Conservation (phyloP, 306 rosid genomes). For the Alnus glutinosa region DNA sequence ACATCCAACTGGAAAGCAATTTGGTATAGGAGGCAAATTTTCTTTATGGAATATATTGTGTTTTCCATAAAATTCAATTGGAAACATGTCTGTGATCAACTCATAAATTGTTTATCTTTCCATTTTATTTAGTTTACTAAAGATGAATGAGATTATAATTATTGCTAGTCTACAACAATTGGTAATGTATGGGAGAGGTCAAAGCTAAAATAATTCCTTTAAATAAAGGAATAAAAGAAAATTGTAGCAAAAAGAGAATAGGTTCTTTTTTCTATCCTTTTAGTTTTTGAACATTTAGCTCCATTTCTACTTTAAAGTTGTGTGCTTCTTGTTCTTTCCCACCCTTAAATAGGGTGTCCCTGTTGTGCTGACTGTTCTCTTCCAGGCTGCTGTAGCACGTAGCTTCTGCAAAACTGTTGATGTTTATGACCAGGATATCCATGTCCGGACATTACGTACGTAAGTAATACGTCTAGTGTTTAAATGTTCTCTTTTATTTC, state of each 20-base stretch:
- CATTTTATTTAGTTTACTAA: not conserved
- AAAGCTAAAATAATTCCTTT: not conserved
- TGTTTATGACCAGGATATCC: conserved; percentile 89
- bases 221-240: not conserved
- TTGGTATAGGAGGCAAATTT: not conserved
- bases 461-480: conserved; percentile 42
- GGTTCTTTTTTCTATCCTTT: not conserved
- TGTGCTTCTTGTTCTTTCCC: conserved; percentile 8
- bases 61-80: not conserved
- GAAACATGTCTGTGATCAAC: not conserved
- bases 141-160: not conserved
- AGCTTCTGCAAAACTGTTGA: conserved; percentile 75
- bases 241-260: not conserved
- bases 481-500: not conserved
- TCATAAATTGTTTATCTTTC: not conserved
- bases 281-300: conserved; percentile 1
- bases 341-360: conserved; percentile 12
- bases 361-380: conserved; percentile 24
- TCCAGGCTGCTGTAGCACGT: conserved; percentile 83
- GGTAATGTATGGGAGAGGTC: not conserved
- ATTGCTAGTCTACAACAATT: not conserved
- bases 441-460: conserved; percentile 69
- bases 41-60: not conserved
- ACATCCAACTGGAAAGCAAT: not conserved
- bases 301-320: not conserved